Base-by-base conservation (phyloP, 139 green algal genomes). In the Trebouxia sp. region DNA sequence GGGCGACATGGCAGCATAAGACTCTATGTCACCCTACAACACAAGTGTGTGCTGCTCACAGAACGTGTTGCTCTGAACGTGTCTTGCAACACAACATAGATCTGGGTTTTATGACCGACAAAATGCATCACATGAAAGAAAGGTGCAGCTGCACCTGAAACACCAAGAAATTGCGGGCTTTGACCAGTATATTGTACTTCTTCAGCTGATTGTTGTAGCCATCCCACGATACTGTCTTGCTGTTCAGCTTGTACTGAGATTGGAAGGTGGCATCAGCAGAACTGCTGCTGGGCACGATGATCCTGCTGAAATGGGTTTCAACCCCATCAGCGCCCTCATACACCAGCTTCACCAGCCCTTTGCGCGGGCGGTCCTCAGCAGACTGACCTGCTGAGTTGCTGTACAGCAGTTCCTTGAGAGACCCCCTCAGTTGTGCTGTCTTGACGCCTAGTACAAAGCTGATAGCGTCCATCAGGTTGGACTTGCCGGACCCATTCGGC, bases 391-490 rank as follows among this genome's bases (percentile, higher is more conserved):
- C 87, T 17, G 85, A 88, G 85, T 96, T 92, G 55, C 80, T 81
- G 83, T 98, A 97, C 65, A 99, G 87, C 67, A 99, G 90, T 84
- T 99, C 97, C 51, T 91, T 93, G 24, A 99, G 84, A 26, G 75
- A 86, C 26, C 95, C 96, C 37, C 95, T 85, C 48, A 93, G 89
- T 41, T 89, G 92, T n/a, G 86, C 79, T 6, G 95, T 97, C 11
- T 84, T 87, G 35, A 99, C 92, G 47, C 97, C 97, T 69, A 99
- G 89, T 28, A 99, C 97, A 86, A 99, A 99, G 85, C 88, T 95
- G 80, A 99, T 98, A 32, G 97, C 96, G 76, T 99, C 97, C 96
- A 99, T 99, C 2, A 99, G 84, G 82, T 99, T 99, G 42, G 88
- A 95, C 84, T 99, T 99, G 50, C 97, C 97, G 58, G 87, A 91